phyloP scores from a whole-genome alignment of 2,329 filamentous ascomycete genomes.

The Diplocarpon mali region DNA sequence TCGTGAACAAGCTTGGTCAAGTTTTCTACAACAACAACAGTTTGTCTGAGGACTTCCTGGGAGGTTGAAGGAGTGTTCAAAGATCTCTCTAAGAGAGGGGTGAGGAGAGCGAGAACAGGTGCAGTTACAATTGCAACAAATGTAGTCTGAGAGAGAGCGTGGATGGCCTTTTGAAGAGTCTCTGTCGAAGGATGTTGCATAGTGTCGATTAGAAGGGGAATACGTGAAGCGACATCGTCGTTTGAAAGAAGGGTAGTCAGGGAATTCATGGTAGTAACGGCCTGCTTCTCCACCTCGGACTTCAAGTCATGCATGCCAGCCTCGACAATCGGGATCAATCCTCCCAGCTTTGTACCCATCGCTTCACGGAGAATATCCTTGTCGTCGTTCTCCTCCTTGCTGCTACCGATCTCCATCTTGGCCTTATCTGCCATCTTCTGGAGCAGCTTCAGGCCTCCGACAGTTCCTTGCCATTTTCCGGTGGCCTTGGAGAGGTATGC shows the following conservation, averaged over 20 bases:
- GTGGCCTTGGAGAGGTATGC: conserved; percentile 72
- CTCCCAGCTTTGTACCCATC: conserved; percentile 80
- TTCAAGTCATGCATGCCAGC: conserved; percentile 95
- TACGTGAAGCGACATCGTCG: conserved; percentile 87
- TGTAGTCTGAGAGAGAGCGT: conserved; percentile 93
- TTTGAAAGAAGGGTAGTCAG: conserved; percentile 86
- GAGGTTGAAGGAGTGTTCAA: conserved; percentile 83
- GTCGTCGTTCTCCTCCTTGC: conserved; percentile 71
- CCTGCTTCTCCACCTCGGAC: conserved; percentile 75
- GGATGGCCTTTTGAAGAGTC: conserved; percentile 88
- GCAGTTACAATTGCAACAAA: conserved; percentile 95
- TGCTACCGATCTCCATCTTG: conserved; percentile 66
- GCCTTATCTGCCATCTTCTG: conserved; percentile 94
- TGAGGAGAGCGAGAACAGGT: conserved; percentile 86
- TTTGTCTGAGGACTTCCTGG: conserved; percentile 91
- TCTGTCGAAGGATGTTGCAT: conserved; percentile 90
- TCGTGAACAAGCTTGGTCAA: conserved; percentile 96
- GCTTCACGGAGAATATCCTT: conserved; percentile 85
- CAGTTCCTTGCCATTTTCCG: conserved; percentile 95
- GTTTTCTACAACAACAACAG: conserved; percentile 94
- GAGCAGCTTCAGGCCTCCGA: conserved; percentile 73
- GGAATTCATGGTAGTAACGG: conserved; percentile 84
- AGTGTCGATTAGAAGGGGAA: conserved; percentile 83
- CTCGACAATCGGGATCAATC: conserved; percentile 84
- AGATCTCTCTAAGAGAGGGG: conserved; percentile 85